Evolutionary conservation across 306 rosid species (phyloP).

Genomic region (Oxytropis ochrocephala): DNA sequence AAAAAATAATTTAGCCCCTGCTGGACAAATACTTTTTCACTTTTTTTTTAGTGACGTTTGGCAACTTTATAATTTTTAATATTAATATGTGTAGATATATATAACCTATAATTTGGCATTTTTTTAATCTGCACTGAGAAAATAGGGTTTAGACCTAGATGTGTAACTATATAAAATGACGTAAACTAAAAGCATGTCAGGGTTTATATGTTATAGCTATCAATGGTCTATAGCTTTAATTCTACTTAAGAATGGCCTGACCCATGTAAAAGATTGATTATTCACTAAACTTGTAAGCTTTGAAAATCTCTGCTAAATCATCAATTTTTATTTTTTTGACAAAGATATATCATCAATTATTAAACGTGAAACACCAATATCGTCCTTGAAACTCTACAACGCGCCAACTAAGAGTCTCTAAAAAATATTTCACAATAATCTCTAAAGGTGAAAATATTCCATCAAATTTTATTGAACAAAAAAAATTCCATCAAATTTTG

Average conservation of each 20-base stretch:
- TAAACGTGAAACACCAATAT: too few relatives aligned
- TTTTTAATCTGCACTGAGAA: not conserved
- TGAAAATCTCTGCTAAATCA: not conserved
- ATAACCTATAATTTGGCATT: not conserved
- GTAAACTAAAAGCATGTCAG: constrained; percentile 13
- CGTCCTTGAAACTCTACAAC: too few relatives aligned
- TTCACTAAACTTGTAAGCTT: not conserved
- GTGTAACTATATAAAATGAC: not conserved
- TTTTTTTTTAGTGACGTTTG: too few relatives aligned
- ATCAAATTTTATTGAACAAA: too few relatives aligned
- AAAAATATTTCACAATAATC: too few relatives aligned
- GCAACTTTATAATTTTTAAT: too few relatives aligned
- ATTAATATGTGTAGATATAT: not conserved
- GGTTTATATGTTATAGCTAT: not conserved
- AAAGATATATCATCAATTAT: too few relatives aligned
- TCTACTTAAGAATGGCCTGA: constrained; percentile 10
- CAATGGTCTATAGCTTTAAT: not conserved
- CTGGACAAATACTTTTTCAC: too few relatives aligned
- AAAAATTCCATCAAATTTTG: too few relatives aligned
- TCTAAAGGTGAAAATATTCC: too few relatives aligned
- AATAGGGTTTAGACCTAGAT: not conserved
- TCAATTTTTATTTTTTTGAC: not conserved
- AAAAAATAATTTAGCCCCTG: too few relatives aligned
- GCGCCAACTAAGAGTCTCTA: too few relatives aligned
- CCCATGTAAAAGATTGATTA: constrained; percentile 1